Conservation (phyloP, 805 yeast genomes). For the Yarrowia hollandica region DNA sequence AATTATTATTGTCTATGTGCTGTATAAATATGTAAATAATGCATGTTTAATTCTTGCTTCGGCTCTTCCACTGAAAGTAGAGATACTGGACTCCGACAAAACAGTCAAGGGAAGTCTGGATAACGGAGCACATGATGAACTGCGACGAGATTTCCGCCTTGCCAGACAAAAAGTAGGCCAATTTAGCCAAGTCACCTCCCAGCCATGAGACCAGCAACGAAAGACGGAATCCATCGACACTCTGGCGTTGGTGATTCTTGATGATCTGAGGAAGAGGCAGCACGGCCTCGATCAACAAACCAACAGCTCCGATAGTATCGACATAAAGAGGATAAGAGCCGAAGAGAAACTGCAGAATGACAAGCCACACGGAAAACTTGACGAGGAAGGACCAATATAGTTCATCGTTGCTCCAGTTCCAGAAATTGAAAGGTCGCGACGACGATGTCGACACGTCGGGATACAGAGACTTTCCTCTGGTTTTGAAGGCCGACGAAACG, state of each 20-base stretch:
- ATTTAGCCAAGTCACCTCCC: constrained; percentile 79
- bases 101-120: constrained; percentile 35
- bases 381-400: constrained; percentile 64
- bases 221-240: constrained; percentile 76
- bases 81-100: constrained; percentile 37
- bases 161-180: constrained; percentile 32
- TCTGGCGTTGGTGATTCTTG: constrained; percentile 74
- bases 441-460: constrained; percentile 5
- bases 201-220: constrained; percentile 80
- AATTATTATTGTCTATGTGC: neutral
- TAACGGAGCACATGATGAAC: constrained; percentile 36
- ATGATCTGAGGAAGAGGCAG: constrained; percentile 54
- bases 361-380: constrained; percentile 47
- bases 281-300: constrained; percentile 55
- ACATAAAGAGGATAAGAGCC: constrained; percentile 46
- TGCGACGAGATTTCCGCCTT: constrained; percentile 34
- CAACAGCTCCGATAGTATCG: constrained; percentile 57
- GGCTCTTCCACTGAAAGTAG: constrained; percentile 10
- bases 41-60: neutral
- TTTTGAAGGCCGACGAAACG: constrained; percentile 9
- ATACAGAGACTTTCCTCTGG: constrained; percentile 11
- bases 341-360: constrained; percentile 47
- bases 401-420: constrained; percentile 78
- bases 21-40: neutral
- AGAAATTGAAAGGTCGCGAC: constrained; percentile 55